A percentile compares a stretch with the other conserved stretches of the same genome.
phyloP scores from a whole-genome alignment of 1,284 basidiomycete genomes.

The Malassezia dermatis region DNA sequence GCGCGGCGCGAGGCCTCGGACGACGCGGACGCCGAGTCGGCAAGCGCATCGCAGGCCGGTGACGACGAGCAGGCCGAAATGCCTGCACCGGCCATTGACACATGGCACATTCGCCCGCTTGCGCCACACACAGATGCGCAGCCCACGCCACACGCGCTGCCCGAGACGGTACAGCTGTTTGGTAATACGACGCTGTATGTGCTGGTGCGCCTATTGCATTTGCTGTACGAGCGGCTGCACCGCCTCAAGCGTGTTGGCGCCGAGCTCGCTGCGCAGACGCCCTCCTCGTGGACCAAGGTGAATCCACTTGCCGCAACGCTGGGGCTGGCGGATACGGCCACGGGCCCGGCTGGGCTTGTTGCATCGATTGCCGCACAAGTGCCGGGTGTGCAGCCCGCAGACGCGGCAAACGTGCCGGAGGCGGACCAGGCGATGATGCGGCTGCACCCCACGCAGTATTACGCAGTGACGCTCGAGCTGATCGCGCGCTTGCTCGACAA shows the following conservation, averaged over 20 bases:
- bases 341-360: conserved; percentile 48
- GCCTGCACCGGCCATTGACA: conserved; percentile 44
- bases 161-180: conserved; percentile 60
- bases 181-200: conserved; percentile 87
- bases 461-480: conserved; percentile 78
- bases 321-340: conserved; percentile 56
- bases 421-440: conserved; percentile 33
- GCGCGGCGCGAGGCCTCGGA: not conserved
- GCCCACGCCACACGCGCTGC: conserved; percentile 5
- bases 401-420: conserved; percentile 28
- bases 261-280: conserved; percentile 48
- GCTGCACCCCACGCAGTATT: conserved; percentile 55
- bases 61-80: conserved; percentile 30
- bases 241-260: conserved; percentile 61
- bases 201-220: conserved; percentile 65
- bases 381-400: conserved; percentile 8
- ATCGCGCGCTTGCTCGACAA: conserved; percentile 86
- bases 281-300: conserved; percentile 48
- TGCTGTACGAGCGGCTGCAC: conserved; percentile 73
- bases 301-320: conserved; percentile 56
- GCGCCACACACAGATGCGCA: conserved; percentile 27
- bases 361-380: conserved; percentile 18
- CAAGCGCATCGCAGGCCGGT: conserved; percentile 17
- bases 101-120: conserved; percentile 48
- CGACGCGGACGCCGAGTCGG: conserved; percentile 20